phyloP scores from a whole-genome alignment of 805 yeast genomes.

The Candida palmyrensis region DNA sequence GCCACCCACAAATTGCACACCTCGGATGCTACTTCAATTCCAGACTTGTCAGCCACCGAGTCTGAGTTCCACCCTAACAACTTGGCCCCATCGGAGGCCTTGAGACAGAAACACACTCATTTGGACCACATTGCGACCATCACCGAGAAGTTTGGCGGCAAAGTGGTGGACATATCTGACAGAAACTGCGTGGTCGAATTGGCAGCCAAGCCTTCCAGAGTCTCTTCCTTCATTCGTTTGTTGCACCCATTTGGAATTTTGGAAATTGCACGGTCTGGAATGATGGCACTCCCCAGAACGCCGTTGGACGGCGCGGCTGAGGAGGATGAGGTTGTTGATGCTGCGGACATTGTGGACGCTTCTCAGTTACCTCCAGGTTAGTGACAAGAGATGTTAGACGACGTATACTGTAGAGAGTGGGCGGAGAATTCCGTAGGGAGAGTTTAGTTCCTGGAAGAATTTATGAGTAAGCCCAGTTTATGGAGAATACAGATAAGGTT shows the following conservation, averaged over 20 bases:
- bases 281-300: slow-evolving; percentile 98
- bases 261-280: slow-evolving; percentile 95
- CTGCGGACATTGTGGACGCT: slow-evolving; percentile 74
- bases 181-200: slow-evolving; percentile 92
- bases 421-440: too few species aligned
- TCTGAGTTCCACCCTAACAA: slow-evolving; percentile 79
- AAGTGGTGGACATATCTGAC: slow-evolving; percentile 85
- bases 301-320: slow-evolving; percentile 57
- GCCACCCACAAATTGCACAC: slow-evolving; percentile 66
- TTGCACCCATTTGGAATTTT: slow-evolving; percentile 94
- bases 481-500: too few species aligned
- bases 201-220: slow-evolving; percentile 87
- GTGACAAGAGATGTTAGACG: slow-evolving; percentile 3
- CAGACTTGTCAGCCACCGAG: slow-evolving; percentile 40
- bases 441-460: too few species aligned
- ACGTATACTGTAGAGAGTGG: not conserved
- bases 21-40: slow-evolving; percentile 34
- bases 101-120: slow-evolving; percentile 90
- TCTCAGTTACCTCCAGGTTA: slow-evolving; percentile 95
- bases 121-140: slow-evolving; percentile 77
- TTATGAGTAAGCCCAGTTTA: too few species aligned
- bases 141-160: slow-evolving; percentile 87
- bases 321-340: slow-evolving; percentile 47
- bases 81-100: slow-evolving; percentile 83
- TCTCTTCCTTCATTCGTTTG: slow-evolving; percentile 80